Evolutionary conservation across 495 filamentous ascomycete genomes (phyloP), one percentile per base, ranked within the genome.

Genomic region (Penicillium alfredii): DNA sequence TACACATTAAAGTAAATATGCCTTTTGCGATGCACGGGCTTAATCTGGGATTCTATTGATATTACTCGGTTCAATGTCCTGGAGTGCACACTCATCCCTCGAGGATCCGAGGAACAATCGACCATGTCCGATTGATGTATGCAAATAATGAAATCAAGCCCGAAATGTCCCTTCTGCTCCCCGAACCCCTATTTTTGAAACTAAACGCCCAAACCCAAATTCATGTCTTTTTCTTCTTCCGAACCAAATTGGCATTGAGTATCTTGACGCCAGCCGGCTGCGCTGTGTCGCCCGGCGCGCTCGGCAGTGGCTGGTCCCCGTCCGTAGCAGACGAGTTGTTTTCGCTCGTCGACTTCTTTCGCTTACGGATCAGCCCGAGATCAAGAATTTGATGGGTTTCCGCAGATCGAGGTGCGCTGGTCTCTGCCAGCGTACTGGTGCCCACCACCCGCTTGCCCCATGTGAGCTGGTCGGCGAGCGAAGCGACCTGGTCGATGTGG

Each of bases 401-500:
- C 39, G 17, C 49, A 52, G 15, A 60, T 52, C 51, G 72, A 56
- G 30, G n/a, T n/a, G n/a, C 22, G 1, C 28, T 32, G 5, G 52
- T 26, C 6, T 40, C 43, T 16, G 47, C 37, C 3, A 33, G 29
- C 8, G 45, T 44, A 14, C 56, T 59, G 22, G 31, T 68, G n/a
- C 81, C 81, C 6, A 61, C 47, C 8, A 84, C 60, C 3, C 58
- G 58, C 47, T 70, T 58, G 9, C 78, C 76, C 69, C 78, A 81
- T 33, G 62, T 64, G 27, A 72, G 61, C 36, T 71, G 44, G 11
- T 74, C 76, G 0, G 70, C 72, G 5, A 74, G 60, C 9, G 64
- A 62, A 7, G 66, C 66, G 4, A 79, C 71, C 32, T 81, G 72
- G 18, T 77, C 73, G 13, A 84, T 71, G 83, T 88, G 96, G 25